Base-by-base conservation (phyloP, 2,329 filamentous ascomycete species). In the Pezicula carpinea region DNA sequence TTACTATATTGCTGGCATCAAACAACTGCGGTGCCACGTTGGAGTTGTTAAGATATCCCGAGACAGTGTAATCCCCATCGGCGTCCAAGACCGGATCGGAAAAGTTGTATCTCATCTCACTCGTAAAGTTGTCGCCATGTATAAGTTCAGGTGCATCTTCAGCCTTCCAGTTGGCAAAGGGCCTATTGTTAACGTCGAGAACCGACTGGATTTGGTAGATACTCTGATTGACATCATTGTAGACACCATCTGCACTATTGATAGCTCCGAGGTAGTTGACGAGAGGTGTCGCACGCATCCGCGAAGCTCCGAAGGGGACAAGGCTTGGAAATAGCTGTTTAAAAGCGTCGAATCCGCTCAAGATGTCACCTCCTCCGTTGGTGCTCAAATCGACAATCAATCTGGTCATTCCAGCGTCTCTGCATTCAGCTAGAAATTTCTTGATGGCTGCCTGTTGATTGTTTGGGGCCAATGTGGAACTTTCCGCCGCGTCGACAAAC, bases 301-400 rank as follows among this genome's bases (percentile, higher is more conserved):
- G 36, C 4, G 43, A 21, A 15, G 35, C 43, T 13, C 19, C 22
- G 6, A 49, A 48, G 2, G 44, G 46, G 13, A 23, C 57, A 15
- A 44, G 35, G 6, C n/a, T 41, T 6, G 58, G 55, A 39, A 61
- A 58, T 45, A 59, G 54, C 34, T 70, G 57, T 5, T 60, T 73
- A 70, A 82, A 83, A 19, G 83, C 68, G 57, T 83, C 80, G 53
- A 80, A 81, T 14, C 77, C 80, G 19, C 76, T 72, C 2, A 79
- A 57, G 38, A 83, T 75, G 13, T 70, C 72, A 19, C 81, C 80
- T 35, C 81, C 81, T 2, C 72, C 75, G 53, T 84, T 84, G 39
- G 70, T 71, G 3, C 71, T 72, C 5, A 83, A 63, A 53, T 83
- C 80, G 23, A 85, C 66, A 10, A 84, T 73, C 0, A 84, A 71